Evolutionary conservation across 768 basidiomycete species (phyloP), one percentile per base, ranked within the genome.

Genomic region (Lentinula raphanica): DNA sequence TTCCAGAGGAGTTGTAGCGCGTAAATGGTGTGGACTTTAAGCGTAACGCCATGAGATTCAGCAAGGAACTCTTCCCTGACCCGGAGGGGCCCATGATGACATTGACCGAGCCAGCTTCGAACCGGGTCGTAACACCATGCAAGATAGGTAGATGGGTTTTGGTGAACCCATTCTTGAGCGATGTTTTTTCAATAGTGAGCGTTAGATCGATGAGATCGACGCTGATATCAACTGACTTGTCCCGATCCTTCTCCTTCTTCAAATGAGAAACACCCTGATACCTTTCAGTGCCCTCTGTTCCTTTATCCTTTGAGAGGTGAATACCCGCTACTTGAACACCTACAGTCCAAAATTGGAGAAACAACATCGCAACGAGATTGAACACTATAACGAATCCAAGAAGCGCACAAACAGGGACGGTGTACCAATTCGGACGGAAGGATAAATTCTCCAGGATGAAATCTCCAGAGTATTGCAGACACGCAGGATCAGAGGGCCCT

Each of bases 31-130:
- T 53, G 27, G 60, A 60, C 19, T 49, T 49, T 5, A 60, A 49
- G 3, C 60, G 46, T 29, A 49, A 32, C 2, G 60, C 55, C 48
- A 60, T 25, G 3, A 60, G 21, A 31, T 60, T 57, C 1, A 60
- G 51, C 42, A 60, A 38, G 27, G 56, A 58, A 17, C 46, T 57
- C 44, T 60, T 60, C 21, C 60, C 60, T 12, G 55, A 51, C 21
- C 60, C 60, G 25, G 56, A 82, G 1, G 87, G 86, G 1, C 87
- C 87, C 12, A 89, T 76, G 54, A 60, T 60, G 3, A 60, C 60
- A 29, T 57, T 58, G 23, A 60, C 60, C 42, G 49, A 31, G 17
- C 60, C 60, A 25, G 60, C 49, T 36, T 57, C 56, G 42, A 60
- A 60, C 5, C 25, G 48, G 5, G 56, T 54, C 19, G 55, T 58